These are phyloP conservation scores for Pleurotus pulmonarius DNA, from an alignment of 768 basidiomycete species.

Conservation along the genomic window DNA sequence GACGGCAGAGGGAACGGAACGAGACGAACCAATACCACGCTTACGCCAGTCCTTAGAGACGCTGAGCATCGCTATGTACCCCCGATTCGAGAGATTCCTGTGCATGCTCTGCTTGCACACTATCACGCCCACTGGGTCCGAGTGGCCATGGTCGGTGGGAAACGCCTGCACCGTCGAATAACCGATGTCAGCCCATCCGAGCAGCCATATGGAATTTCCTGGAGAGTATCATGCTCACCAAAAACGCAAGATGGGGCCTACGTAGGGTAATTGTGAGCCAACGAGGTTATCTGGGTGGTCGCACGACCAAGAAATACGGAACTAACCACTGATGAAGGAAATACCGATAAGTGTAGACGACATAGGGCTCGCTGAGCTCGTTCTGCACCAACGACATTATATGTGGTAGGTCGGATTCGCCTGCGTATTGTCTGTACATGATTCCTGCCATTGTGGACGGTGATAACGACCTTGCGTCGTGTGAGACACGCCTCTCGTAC, in stretches of 20 bases:
- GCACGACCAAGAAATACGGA: slow-evolving; percentile 23
- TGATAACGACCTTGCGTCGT: not conserved
- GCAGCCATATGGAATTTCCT: slow-evolving; percentile 1
- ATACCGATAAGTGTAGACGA: slow-evolving; percentile 94
- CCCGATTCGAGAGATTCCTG: slow-evolving; percentile 68
- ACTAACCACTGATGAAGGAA: slow-evolving; percentile 94
- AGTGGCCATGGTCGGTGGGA: slow-evolving; percentile 35
- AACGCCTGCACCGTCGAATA: slow-evolving; percentile 44
- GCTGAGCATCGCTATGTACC: slow-evolving; percentile 98
- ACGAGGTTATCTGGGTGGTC: slow-evolving; percentile 16
- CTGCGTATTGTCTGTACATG: slow-evolving; percentile 68
- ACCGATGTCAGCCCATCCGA: not conserved
- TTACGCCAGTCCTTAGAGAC: slow-evolving; percentile 82
- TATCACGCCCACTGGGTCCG: slow-evolving; percentile 82
- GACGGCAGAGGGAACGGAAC: slow-evolving; percentile 27
- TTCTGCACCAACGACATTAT: slow-evolving; percentile 87
- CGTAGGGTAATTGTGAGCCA: slow-evolving; percentile 11
- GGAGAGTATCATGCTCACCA: slow-evolving; percentile 38
- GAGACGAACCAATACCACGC: slow-evolving; percentile 81
- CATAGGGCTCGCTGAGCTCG: slow-evolving; percentile 94
- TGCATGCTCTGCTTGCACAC: slow-evolving; percentile 97
- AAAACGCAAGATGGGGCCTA: slow-evolving; percentile 88
- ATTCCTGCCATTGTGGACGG: slow-evolving; percentile 33
- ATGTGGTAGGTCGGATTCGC: slow-evolving; percentile 74
- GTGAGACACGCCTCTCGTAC: not conserved